Percentiles rank a stretch among this genome's conserved stretches.
Evolutionary conservation across 1,284 basidiomycete genomes (phyloP).

Genomic region (Pseudozyma sp.): DNA sequence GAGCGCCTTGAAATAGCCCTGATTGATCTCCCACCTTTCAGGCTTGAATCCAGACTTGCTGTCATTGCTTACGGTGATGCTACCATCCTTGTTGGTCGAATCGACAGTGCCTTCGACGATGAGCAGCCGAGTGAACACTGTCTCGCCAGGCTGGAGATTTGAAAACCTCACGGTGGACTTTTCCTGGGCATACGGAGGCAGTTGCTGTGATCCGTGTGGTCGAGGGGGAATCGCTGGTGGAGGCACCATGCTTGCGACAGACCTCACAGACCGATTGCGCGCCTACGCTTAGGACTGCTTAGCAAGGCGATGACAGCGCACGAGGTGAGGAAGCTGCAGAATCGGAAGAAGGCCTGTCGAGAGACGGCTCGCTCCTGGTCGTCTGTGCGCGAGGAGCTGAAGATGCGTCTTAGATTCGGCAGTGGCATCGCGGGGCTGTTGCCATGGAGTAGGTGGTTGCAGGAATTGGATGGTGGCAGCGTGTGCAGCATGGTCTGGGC

Average conservation of each 20-base stretch:
- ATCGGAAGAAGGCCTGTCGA: slow-evolving; percentile 62
- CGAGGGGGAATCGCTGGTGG: slow-evolving; percentile 3
- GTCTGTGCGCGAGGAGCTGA: slow-evolving; percentile 58
- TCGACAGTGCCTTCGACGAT: slow-evolving; percentile 30
- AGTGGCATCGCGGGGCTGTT: slow-evolving; percentile 48
- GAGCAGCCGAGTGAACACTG: slow-evolving; percentile 40
- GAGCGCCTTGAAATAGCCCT: slow-evolving; percentile 44
- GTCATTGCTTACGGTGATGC: slow-evolving; percentile 15
- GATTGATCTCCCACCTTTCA: slow-evolving; percentile 41
- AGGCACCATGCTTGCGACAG: background rate
- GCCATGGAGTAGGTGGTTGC: background rate
- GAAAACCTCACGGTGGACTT: slow-evolving; percentile 12
- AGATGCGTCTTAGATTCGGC: slow-evolving; percentile 60
- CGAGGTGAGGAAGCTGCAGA: slow-evolving; percentile 59
- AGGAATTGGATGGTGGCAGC: background rate
- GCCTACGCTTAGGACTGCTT: slow-evolving; percentile 53
- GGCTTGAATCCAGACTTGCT: slow-evolving; percentile 20
- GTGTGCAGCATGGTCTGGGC: too few relatives aligned
- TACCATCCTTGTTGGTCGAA: slow-evolving; percentile 6
- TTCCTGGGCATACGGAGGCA: background rate
- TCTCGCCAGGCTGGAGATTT: slow-evolving; percentile 26
- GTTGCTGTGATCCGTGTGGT: background rate
- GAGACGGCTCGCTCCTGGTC: slow-evolving; percentile 61
- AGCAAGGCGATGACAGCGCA: slow-evolving; percentile 62
- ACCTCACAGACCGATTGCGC: slow-evolving; percentile 40